Evolutionary conservation across 2,329 filamentous ascomycete species (phyloP), one percentile per base, ranked within the genome.

Genomic region (Claviceps spartinae): DNA sequence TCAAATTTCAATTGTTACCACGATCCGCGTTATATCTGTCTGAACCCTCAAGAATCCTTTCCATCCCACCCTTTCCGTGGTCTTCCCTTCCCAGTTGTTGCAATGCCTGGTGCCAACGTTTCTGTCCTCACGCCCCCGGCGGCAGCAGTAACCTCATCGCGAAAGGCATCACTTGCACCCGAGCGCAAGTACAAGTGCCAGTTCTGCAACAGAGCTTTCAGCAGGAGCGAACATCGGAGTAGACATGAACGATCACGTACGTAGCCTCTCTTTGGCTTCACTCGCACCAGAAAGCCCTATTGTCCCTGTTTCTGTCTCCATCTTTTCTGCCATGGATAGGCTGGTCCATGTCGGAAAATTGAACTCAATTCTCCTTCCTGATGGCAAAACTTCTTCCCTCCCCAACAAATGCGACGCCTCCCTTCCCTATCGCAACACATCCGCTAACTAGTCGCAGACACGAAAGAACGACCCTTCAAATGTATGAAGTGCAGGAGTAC

Each of bases 101-200:
- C 74, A 60, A 88, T 88, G 83, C 82, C 84, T 66, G 82, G 79
- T 73, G 79, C 83, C 67, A 79, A 72, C 68, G 79, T 84, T 70
- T 81, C 82, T 62, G 76, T 79, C 61, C 73, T 77, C 61, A 72
- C 82, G 61, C 73, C 85, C 65, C 70, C 80, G 61, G 77, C 80
- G 65, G 74, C 81, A 65, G 80, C 88, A 65, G 79, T 83, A 65
- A 78, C 85, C 66, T 79, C 80, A 62, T 78, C 84, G 64, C 82
- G 86, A 70, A 95, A 94, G 72, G 71, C 84, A 59, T 76, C 85
- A 56, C 73, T 83, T 61, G 84, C 82, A 61, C 88, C 90, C 52
- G 93, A 97, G 76, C 91, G 94, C 77, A 95, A 96, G 73, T 98
- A 98, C 82, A 96, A 97, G 71, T 98, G 93, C 75, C 89, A 95